Base-by-base conservation (phyloP, 768 basidiomycete species). In the Mycena galericulata region DNA sequence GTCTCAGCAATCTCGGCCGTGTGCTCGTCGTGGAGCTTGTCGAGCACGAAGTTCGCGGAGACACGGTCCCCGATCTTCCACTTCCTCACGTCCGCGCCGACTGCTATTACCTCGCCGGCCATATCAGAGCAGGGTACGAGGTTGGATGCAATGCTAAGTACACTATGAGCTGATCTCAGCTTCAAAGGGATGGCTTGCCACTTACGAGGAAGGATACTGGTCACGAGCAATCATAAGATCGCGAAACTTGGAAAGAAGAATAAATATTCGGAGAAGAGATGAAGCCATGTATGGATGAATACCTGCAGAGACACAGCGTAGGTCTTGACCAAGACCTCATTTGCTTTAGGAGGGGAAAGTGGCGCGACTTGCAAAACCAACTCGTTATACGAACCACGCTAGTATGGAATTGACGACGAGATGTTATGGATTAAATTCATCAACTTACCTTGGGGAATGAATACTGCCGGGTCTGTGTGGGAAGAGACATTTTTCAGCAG, bases 1-100 rank as follows among this genome's bases (percentile, higher is more conserved):
- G 84, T 75, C 14, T 68, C 46, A 20, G 78, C 74, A 47, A 78
- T 83, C 3, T 75, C 32, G 1, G 56, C n/a, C 18, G 55, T 59
- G 26, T 50, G 82, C 5, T 88, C 85, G 3, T 86, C 86, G 63
- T 86, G 74, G 20, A 89, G 64, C 68, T 87, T 86, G 59, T 85
- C 86, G 18, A 79, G 56, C 5, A 80, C 73, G 65, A 89, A 87
- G 74, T 88, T 90, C 10, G 88, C 81, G 67, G 79, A 85, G 62
- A 90, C 86, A 26, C 86, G 85, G 65, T 89, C 88, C n/a, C 89
- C 87, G 6, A 77, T 72, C 71, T 83, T 84, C 88, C 87, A 90
- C 8, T 74, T 78, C 34, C 76, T 85, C 17, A 84, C 84, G 18
- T 80, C 83, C 15, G 75, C 76, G 7, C 83, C 83, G 12, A 88